Conservation (phyloP, 2,329 filamentous ascomycete genomes). For the Penicillium sp. region DNA sequence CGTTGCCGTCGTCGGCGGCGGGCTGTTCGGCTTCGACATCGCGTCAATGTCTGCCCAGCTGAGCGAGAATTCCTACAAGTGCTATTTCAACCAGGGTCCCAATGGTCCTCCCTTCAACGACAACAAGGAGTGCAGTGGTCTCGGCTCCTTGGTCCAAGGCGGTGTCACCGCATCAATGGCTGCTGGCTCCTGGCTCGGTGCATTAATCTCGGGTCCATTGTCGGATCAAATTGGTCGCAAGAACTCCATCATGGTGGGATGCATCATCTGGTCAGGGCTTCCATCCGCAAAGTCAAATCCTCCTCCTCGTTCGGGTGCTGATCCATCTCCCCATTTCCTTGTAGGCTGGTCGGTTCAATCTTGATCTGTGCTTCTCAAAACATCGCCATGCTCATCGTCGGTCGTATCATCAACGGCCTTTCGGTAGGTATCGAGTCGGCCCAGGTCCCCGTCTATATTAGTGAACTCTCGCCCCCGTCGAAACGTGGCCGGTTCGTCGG, state of each 20-base stretch:
- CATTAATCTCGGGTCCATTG: slow-evolving; percentile 51
- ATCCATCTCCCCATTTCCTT: neutral
- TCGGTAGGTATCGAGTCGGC: slow-evolving; percentile 71
- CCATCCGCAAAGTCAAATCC: too few relatives aligned
- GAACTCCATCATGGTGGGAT: slow-evolving; percentile 47
- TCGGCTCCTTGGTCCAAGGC: slow-evolving; percentile 26
- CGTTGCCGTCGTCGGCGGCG: slow-evolving; percentile 42
- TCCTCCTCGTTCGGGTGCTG: too few relatives aligned
- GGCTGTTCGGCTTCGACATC: slow-evolving; percentile 59
- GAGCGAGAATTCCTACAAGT: slow-evolving; percentile 10
- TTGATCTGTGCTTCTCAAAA: slow-evolving; percentile 62
- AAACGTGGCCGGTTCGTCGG: slow-evolving; percentile 62
- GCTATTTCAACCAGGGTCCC: slow-evolving; percentile 17
- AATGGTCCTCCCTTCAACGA: slow-evolving; percentile 11
- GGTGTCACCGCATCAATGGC: slow-evolving; percentile 41
- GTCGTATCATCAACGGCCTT: slow-evolving; percentile 67
- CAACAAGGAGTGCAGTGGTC: neutral
- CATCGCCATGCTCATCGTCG: slow-evolving; percentile 67
- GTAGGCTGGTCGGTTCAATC: slow-evolving; percentile 49
- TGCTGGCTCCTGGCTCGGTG: slow-evolving; percentile 41
- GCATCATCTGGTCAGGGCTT: neutral
- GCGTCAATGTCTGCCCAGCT: slow-evolving; percentile 50
- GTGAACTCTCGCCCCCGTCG: slow-evolving; percentile 59
- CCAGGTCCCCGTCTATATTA: slow-evolving; percentile 66
- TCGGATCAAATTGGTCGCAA: slow-evolving; percentile 45